Percentiles rank a stretch among this genome's conserved stretches.
phyloP scores from a whole-genome alignment of 495 filamentous ascomycete genomes.

The Diplogelasinospora grovesii region DNA sequence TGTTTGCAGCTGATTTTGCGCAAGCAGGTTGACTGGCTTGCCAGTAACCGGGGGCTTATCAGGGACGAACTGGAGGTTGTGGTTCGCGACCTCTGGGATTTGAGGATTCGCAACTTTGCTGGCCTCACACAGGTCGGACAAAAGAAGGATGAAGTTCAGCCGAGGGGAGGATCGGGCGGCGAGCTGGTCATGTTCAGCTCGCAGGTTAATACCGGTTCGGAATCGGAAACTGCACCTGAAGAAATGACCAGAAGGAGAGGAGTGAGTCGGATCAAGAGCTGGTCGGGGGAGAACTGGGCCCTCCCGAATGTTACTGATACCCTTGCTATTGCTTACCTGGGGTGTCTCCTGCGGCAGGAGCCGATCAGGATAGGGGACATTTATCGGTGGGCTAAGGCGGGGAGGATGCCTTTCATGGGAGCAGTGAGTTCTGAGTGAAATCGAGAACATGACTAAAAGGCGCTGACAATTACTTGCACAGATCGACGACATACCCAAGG shows the following conservation, averaged over 20 bases:
- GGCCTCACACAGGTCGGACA: constrained; percentile 16
- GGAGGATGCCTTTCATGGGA: constrained; percentile 32
- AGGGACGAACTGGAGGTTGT: constrained; percentile 40
- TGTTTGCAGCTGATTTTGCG: constrained; percentile 69
- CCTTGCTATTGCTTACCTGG: constrained; percentile 40
- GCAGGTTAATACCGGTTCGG: too few relatives aligned
- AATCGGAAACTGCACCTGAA: constrained; percentile 2
- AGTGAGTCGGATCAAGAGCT: constrained; percentile 13
- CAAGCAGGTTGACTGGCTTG: constrained; percentile 37
- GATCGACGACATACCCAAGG: constrained; percentile 50
- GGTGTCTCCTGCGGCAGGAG: constrained; percentile 34
- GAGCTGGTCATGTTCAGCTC: constrained; percentile 32
- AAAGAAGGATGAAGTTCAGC: constrained; percentile 2
- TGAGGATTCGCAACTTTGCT: constrained; percentile 35
- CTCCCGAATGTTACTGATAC: constrained; percentile 35
- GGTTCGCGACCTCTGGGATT: constrained; percentile 45
- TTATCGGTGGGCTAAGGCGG: constrained; percentile 34
- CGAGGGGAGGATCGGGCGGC: background rate
- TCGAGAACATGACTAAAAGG: background rate
- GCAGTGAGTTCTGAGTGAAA: constrained; percentile 25
- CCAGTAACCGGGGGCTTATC: constrained; percentile 35
- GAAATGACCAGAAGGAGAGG: background rate
- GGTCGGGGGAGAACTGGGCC: constrained; percentile 30
- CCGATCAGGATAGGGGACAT: constrained; percentile 40
- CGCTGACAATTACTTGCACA: constrained; percentile 8